phyloP scores from a whole-genome alignment of 179 eudicot species.

The Actinidia polygama region DNA sequence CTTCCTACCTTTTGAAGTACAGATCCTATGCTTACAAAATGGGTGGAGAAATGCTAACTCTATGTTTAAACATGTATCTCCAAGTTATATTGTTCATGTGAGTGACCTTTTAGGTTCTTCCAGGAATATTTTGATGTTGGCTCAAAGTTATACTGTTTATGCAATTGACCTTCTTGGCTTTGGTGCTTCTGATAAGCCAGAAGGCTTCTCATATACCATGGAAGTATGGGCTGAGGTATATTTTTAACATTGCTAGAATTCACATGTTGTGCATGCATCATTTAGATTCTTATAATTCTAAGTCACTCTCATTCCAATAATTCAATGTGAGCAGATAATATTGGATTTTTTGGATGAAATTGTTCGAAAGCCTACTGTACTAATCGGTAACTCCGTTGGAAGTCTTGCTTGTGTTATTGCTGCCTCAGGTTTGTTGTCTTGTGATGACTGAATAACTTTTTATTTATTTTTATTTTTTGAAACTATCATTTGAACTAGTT shows the following conservation, averaged over 20 bases:
- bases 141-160: constrained; percentile 70
- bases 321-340: constrained; percentile 67
- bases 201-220: constrained; percentile 77
- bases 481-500: neutral
- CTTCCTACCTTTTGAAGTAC: constrained; percentile 1
- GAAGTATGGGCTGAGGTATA: constrained; percentile 86
- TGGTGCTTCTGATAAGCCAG: constrained; percentile 90
- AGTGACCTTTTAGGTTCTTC: constrained; percentile 22
- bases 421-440: constrained; percentile 63
- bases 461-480: neutral
- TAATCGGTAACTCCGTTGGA: constrained; percentile 93
- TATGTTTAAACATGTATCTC: neutral
- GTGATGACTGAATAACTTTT: neutral
- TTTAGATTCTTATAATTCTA: neutral
- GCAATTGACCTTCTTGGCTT: constrained; percentile 95
- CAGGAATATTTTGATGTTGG: constrained; percentile 74
- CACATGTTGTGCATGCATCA: neutral
- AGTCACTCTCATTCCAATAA: constrained; percentile 19
- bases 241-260: constrained; percentile 18
- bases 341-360: constrained; percentile 82
- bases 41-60: neutral
- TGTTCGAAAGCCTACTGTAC: constrained; percentile 75
- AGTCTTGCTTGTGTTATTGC: constrained; percentile 94
- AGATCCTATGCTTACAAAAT: neutral
- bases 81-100: neutral